These are phyloP conservation scores for Diplodia seriata DNA, from an alignment of 2,329 filamentous ascomycete genomes.

Conservation along the genomic window DNA sequence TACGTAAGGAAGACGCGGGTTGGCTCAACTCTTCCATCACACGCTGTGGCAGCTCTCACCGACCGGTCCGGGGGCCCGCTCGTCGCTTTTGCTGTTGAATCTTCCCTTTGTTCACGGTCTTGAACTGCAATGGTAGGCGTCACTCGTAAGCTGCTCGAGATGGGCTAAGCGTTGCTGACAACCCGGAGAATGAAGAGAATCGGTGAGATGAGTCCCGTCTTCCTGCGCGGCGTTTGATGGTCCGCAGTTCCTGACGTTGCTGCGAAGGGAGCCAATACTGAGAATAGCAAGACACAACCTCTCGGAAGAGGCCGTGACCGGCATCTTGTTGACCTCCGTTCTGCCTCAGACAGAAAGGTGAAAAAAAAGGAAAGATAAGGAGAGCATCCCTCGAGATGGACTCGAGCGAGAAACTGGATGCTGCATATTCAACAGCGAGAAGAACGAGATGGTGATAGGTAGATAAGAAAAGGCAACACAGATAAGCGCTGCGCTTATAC, in stretches of 20 bases:
- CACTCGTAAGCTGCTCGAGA: not conserved
- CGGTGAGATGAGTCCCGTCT: not conserved
- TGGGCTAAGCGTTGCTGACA: not conserved
- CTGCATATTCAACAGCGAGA: not conserved
- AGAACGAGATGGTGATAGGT: too few relatives aligned
- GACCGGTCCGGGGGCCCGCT: not conserved
- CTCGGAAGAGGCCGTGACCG: not conserved
- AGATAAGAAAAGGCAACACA: too few relatives aligned
- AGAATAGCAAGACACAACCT: not conserved
- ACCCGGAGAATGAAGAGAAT: not conserved
- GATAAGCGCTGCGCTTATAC: too few relatives aligned
- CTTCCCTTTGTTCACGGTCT: too few relatives aligned
- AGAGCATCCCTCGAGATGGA: too few relatives aligned
- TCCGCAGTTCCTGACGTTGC: not conserved
- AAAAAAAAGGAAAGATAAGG: not conserved
- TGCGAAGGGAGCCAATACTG: not conserved
- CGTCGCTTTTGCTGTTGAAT: too few relatives aligned
- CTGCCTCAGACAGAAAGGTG: not conserved
- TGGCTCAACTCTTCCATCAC: too few relatives aligned
- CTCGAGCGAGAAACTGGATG: not conserved
- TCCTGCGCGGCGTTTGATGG: not conserved
- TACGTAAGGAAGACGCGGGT: too few relatives aligned
- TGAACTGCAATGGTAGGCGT: not conserved
- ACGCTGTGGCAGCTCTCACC: too few relatives aligned
- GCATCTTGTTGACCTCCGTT: not conserved